These are phyloP conservation scores for Galium porrigens DNA, from an alignment of 305 asterid genomes.

Conservation along the genomic window DNA sequence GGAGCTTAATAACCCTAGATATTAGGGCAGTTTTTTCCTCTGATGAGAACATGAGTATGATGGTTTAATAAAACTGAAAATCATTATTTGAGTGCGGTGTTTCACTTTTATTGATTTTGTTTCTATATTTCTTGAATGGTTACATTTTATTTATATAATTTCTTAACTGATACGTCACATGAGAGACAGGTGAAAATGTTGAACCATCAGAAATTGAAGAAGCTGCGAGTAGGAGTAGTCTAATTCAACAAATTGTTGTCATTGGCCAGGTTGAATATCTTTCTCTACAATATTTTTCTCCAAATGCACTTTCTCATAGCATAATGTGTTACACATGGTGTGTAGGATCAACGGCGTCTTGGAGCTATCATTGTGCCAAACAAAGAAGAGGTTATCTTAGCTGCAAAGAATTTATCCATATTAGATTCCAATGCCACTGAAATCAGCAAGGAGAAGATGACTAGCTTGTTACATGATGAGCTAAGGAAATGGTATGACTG, in stretches of 20 bases:
- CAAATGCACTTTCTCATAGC: neutral
- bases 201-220: constrained; percentile 91
- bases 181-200: constrained; percentile 64
- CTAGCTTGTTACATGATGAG: constrained; percentile 44
- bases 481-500: constrained; percentile 51
- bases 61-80: too few species aligned
- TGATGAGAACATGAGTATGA: too few species aligned
- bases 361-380: constrained; percentile 79
- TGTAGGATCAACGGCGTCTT: constrained; percentile 77
- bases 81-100: neutral
- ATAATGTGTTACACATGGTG: constrained; percentile 9
- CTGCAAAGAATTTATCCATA: constrained; percentile 46
- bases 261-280: constrained; percentile 59
- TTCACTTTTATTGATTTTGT: neutral
- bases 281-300: neutral
- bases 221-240: constrained; percentile 70
- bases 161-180: neutral
- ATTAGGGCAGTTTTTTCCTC: neutral
- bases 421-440: constrained; percentile 44
- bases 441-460: constrained; percentile 42
- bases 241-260: constrained; percentile 77
- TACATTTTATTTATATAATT: constrained; percentile 1
- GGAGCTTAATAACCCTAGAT: neutral
- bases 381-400: constrained; percentile 54
- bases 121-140: constrained; percentile 3